Percentiles rank a stretch among this genome's conserved stretches.
phyloP scores from a whole-genome alignment of 2,329 filamentous ascomycete species.

The Volutella citrinella region DNA sequence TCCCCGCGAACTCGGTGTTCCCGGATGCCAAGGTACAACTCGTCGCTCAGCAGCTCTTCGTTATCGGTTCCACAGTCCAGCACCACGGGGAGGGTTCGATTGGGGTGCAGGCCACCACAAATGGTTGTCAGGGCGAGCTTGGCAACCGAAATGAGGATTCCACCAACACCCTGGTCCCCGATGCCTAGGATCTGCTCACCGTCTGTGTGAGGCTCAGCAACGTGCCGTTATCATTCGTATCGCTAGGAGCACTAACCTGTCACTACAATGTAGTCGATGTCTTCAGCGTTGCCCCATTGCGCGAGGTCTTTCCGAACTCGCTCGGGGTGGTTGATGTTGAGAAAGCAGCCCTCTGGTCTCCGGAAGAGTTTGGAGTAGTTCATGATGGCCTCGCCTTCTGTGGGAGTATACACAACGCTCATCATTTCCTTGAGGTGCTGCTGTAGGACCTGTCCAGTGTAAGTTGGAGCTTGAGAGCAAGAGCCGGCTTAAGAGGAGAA shows the following conservation, averaged over 20 bases:
- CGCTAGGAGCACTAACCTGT: slow-evolving; percentile 67
- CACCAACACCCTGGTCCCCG: slow-evolving; percentile 83
- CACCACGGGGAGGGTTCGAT: slow-evolving; percentile 74
- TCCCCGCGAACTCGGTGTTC: slow-evolving; percentile 65
- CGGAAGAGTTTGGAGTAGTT: slow-evolving; percentile 79
- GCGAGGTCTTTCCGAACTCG: slow-evolving; percentile 63
- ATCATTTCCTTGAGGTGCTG: slow-evolving; percentile 86
- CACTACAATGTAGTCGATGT: slow-evolving; percentile 86
- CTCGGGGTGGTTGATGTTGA: slow-evolving; percentile 69
- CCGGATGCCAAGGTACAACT: slow-evolving; percentile 74
- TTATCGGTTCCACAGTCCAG: slow-evolving; percentile 88
- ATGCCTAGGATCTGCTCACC: slow-evolving; percentile 79
- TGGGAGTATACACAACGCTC: slow-evolving; percentile 85
- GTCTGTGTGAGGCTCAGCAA: slow-evolving; percentile 40
- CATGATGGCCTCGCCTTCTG: slow-evolving; percentile 83
- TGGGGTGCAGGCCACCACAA: slow-evolving; percentile 83
- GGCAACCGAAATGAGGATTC: slow-evolving; percentile 78
- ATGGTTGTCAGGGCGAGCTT: slow-evolving; percentile 81
- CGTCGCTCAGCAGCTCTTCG: slow-evolving; percentile 67
- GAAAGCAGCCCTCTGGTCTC: slow-evolving; percentile 74
- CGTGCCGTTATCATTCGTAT: no score
- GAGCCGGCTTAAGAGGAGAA: no score
- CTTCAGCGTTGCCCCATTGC: slow-evolving; percentile 66
- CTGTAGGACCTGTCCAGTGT: slow-evolving; percentile 57
- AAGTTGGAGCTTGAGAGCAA: not conserved